Base-by-base conservation (phyloP, 352 stramenopile genomes). In the Pythium utonaiense region DNA sequence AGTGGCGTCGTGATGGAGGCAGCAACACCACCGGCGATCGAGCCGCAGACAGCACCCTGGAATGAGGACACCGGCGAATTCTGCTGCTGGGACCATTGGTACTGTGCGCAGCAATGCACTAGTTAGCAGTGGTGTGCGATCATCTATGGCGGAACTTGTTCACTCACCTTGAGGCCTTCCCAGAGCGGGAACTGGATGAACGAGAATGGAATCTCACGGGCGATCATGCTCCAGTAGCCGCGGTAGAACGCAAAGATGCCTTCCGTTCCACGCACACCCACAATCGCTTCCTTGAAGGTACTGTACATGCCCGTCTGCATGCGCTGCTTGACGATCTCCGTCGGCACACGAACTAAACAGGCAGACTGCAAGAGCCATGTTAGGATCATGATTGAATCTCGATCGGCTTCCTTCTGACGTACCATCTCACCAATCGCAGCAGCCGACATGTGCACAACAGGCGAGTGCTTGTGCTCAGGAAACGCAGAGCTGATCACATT, bases 161-260 rank as follows among this genome's bases (percentile, higher is more conserved):
- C 16, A 47, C 55, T 52, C 41, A 94, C 78, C 87, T 99, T 99
- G 24, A 98, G 77, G 31, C 80, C 74, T 84, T 99, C 97, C 84
- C 98, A 99, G 3, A 99, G 72, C n/a, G 96, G 96, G 74, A 99
- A 99, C 84, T 99, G 96, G 69, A 99, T 98, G 50, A 99, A 97
- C 24, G 96, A 98, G 75, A 99, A 99, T 5, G 98, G 98, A 57
- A 99, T 98, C 68, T 99, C 98, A 60, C 98, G 85, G 59, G 98
- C 87, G n/a, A 99, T 86, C 65, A 98, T 99, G 53, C 97, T 98
- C 61, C 90, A 95, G 78, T 98, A 99, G 51, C 96, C 97, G 41
- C 91, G 83, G 79, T 99, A 99, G 61, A 99, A 95, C 13, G 96
- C 96, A 19, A 77, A 67, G 22, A 90, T 21, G 25, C 76, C 95